Conservation (phyloP, 2,329 filamentous ascomycete genomes). For the Fusarium hainanense region DNA sequence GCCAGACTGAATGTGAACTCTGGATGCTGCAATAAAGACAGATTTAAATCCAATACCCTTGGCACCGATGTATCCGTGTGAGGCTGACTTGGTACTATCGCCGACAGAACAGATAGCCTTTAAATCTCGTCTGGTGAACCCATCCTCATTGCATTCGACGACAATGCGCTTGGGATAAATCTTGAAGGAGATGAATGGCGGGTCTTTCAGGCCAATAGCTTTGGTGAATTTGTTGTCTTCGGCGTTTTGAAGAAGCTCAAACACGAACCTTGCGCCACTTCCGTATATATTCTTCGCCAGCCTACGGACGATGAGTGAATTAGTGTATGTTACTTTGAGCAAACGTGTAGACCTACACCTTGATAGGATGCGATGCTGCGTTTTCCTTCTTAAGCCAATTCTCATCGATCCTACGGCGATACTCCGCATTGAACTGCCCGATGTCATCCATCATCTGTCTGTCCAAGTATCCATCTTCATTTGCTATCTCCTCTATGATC, state of each 20-base stretch:
- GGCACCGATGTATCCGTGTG: neutral
- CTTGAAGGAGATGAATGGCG: constrained; percentile 27
- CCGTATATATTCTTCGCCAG: constrained; percentile 35
- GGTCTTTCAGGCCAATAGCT: rapidly evolving
- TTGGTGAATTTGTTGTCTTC: constrained; percentile 28
- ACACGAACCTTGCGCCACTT: constrained; percentile 32
- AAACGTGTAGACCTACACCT: constrained; percentile 16
- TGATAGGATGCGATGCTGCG: constrained; percentile 25
- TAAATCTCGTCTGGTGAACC: constrained; percentile 13
- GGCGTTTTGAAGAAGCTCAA: constrained; percentile 39
- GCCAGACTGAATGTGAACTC: neutral
- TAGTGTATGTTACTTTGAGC: too few species aligned
- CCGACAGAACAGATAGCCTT: constrained; percentile 33
- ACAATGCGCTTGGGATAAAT: constrained; percentile 24
- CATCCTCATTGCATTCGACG: constrained; percentile 38
- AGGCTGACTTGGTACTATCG: constrained; percentile 12
- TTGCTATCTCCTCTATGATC: constrained; percentile 23
- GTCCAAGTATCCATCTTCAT: constrained; percentile 19
- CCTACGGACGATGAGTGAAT: neutral
- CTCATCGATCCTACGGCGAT: constrained; percentile 32
- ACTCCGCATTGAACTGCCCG: constrained; percentile 15
- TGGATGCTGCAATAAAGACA: neutral
- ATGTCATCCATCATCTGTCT: constrained; percentile 36
- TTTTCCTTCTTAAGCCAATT: constrained; percentile 32
- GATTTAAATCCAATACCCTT: neutral